Evolutionary conservation across 495 filamentous ascomycete species (phyloP).

Genomic region (Trichoderma erinaceum): DNA sequence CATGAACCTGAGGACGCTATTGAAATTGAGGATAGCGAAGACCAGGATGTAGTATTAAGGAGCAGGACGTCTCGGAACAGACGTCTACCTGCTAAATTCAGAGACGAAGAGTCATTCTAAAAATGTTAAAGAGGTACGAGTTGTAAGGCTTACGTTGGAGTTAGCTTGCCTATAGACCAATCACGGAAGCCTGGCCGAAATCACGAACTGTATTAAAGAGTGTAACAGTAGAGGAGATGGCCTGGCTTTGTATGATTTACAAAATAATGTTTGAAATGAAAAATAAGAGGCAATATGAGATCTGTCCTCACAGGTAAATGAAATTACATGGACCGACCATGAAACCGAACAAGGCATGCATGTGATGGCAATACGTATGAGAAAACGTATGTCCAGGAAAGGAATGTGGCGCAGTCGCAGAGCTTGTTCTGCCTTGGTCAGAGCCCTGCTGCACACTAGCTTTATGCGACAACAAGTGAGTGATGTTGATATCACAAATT

Average conservation of each 20-base stretch:
- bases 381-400: neutral
- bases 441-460: neutral
- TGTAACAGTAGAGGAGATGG: neutral
- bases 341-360: neutral
- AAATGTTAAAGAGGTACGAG: neutral
- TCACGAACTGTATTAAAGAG: neutral
- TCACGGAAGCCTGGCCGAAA: neutral
- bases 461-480: neutral
- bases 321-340: no score
- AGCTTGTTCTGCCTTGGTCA: neutral
- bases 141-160: neutral
- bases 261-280: neutral
- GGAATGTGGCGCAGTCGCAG: conserved; percentile 4
- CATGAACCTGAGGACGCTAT: neutral
- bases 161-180: neutral
- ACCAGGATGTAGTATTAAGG: neutral
- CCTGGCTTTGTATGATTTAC: neutral
- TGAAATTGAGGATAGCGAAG: conserved; percentile 7
- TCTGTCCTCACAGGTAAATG: no score
- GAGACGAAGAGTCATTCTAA: neutral
- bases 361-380: neutral
- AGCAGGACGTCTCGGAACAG: conserved; percentile 4
- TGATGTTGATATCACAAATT: neutral
- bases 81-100: conserved; percentile 1
- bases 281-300: neutral